Evolutionary conservation across 495 filamentous ascomycete genomes (phyloP).

Genomic region (Xylaria acuta): DNA sequence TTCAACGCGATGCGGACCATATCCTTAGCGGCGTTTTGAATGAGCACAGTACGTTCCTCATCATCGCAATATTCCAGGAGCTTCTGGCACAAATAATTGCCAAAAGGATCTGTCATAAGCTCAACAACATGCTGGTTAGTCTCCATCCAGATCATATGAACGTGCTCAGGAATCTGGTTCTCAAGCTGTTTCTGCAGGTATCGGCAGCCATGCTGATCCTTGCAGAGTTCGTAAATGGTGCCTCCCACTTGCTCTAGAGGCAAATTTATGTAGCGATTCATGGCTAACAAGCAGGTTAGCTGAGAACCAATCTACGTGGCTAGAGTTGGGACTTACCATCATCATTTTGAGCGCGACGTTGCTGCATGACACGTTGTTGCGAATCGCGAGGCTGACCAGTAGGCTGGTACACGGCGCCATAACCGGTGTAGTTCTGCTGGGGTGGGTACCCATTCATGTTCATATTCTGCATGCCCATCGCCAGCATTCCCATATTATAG

Average conservation of each 20-base stretch:
- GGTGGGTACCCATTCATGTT: conserved; percentile 57
- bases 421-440: conserved; percentile 55
- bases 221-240: conserved; percentile 86
- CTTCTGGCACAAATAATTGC: conserved; percentile 98
- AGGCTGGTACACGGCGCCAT: conserved; percentile 51
- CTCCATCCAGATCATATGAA: conserved; percentile 92
- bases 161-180: conserved; percentile 78
- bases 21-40: conserved; percentile 82
- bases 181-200: conserved; percentile 98
- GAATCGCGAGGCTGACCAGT: conserved; percentile 62
- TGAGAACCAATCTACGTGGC: background rate
- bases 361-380: conserved; percentile 73
- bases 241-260: conserved; percentile 79
- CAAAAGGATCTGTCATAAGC: conserved; percentile 98
- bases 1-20: conserved; percentile 93
- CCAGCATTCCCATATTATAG: conserved; percentile 64
- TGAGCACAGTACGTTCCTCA: conserved; percentile 89
- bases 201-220: conserved; percentile 96
- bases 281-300: conserved; percentile 47
- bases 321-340: conserved; percentile 55
- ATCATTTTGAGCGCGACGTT: conserved; percentile 68
- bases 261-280: conserved; percentile 76
- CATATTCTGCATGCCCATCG: conserved; percentile 65
- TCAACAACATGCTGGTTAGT: conserved; percentile 91
- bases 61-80: conserved; percentile 90